phyloP scores from a whole-genome alignment of 2,329 filamentous ascomycete genomes.

The Coniochaeta sp. region DNA sequence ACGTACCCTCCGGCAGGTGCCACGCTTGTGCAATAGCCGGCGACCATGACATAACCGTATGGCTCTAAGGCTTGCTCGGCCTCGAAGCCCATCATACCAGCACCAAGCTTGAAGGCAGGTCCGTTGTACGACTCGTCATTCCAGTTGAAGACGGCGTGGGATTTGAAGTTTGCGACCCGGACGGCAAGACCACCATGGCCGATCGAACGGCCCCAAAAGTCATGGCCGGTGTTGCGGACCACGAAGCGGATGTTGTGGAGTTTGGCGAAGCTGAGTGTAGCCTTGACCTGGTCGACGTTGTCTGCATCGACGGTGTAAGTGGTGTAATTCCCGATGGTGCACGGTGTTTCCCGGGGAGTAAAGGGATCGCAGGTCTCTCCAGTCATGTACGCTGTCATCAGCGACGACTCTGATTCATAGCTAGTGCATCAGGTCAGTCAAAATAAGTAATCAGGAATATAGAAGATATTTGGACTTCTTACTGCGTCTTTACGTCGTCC shows the following conservation, averaged over 20 bases:
- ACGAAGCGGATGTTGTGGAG: conserved; percentile 31
- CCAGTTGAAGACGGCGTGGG: conserved; percentile 16
- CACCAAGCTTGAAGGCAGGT: conserved; percentile 16
- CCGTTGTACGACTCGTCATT: conserved; percentile 12
- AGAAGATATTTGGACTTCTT: conserved; percentile 8
- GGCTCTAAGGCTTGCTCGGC: conserved; percentile 9
- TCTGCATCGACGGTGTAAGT: conserved; percentile 14
- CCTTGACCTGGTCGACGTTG: conserved; percentile 8
- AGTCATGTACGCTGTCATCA: conserved; percentile 22
- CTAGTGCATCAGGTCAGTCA: conserved; percentile 5
- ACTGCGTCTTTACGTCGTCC: conserved; percentile 15
- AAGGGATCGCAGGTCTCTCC: conserved; percentile 21
- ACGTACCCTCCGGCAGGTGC: conserved; percentile 38
- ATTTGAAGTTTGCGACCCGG: conserved; percentile 23
- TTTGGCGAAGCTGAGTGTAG: conserved; percentile 24
- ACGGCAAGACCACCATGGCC: conserved; percentile 20
- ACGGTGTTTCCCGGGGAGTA: conserved; percentile 24
- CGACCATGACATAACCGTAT: conserved; percentile 25
- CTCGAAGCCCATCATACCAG: conserved; percentile 18
- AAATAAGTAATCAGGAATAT: background rate
- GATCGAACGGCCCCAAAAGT: conserved; percentile 23
- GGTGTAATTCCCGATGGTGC: conserved; percentile 26
- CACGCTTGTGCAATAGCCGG: conserved; percentile 27
- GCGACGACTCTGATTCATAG: conserved; percentile 18
- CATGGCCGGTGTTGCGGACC: conserved; percentile 37